A percentile compares a stretch with the other conserved stretches of the same genome.
Evolutionary conservation across 306 rosid species (phyloP).

Genomic region (Spatholobus suberectus): DNA sequence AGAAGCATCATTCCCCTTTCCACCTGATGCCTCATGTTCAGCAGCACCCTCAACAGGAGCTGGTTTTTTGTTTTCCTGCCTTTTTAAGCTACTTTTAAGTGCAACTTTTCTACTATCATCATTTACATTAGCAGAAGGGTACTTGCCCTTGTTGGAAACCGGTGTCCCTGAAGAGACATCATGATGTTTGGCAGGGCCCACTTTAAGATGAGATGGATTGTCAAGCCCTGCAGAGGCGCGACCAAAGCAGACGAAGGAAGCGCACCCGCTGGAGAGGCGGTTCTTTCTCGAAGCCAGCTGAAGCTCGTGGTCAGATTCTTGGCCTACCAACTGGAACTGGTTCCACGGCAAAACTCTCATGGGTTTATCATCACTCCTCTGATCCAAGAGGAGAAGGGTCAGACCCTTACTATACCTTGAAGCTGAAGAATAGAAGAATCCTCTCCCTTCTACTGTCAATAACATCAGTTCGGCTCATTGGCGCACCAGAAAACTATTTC

Average conservation of each 20-base stretch:
- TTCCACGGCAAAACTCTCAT: constrained; percentile 91
- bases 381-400: constrained; percentile 82
- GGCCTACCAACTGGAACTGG: constrained; percentile 89
- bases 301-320: constrained; percentile 76
- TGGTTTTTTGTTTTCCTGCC: constrained; percentile 44
- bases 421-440: constrained; percentile 91
- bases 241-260: constrained; percentile 84
- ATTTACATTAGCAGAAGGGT: constrained; percentile 44
- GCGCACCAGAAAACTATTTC: constrained; percentile 50
- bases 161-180: constrained; percentile 58
- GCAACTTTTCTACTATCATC: constrained; percentile 50
- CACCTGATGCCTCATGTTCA: constrained; percentile 46
- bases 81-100: constrained; percentile 80
- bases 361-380: constrained; percentile 76
- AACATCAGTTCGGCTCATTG: constrained; percentile 84
- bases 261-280: constrained; percentile 69
- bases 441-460: constrained; percentile 89
- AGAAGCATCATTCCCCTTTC: constrained; percentile 47
- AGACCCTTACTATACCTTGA: constrained; percentile 84
- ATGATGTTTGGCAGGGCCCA: constrained; percentile 76
- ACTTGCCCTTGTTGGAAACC: constrained; percentile 56
- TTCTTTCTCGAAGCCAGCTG: constrained; percentile 92
- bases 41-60: constrained; percentile 49
- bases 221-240: constrained; percentile 76
- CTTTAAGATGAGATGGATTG: constrained; percentile 71